phyloP scores from a whole-genome alignment of 1,284 basidiomycete genomes.

The Limonomyces culmigenus region DNA sequence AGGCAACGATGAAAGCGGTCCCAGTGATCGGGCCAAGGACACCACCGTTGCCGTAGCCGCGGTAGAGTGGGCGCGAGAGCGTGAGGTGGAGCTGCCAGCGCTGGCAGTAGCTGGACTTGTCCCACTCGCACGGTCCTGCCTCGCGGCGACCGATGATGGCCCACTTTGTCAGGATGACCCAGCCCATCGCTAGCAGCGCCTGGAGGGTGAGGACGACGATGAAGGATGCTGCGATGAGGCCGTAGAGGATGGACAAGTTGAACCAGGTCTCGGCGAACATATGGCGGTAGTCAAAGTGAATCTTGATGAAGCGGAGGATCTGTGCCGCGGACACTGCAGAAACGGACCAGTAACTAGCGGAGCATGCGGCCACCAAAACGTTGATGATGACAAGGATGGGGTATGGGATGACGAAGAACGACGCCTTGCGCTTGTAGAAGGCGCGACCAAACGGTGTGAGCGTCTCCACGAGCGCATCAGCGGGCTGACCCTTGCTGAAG shows the following conservation, averaged over 20 bases:
- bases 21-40: slow-evolving; percentile 20
- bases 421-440: slow-evolving; percentile 24
- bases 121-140: slow-evolving; percentile 23
- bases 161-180: slow-evolving; percentile 25
- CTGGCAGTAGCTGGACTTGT: slow-evolving; percentile 27
- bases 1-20: slow-evolving; percentile 25
- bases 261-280: slow-evolving; percentile 20
- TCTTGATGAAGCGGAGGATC: slow-evolving; percentile 15
- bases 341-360: slow-evolving; percentile 25
- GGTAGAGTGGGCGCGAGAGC: slow-evolving; percentile 18
- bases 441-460: slow-evolving; percentile 29
- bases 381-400: slow-evolving; percentile 19
- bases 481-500: slow-evolving; percentile 11
- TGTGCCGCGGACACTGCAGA: slow-evolving; percentile 21
- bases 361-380: slow-evolving; percentile 14
- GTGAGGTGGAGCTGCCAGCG: slow-evolving; percentile 26
- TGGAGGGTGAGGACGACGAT: slow-evolving; percentile 18
- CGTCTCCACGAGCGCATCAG: slow-evolving; percentile 13
- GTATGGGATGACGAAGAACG: slow-evolving; percentile 26
- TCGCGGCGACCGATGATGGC: slow-evolving; percentile 19
- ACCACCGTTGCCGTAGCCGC: slow-evolving; percentile 22
- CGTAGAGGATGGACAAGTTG: slow-evolving; percentile 19
- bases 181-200: slow-evolving; percentile 17
- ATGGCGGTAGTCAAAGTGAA: slow-evolving; percentile 13
- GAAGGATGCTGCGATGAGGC: slow-evolving; percentile 19